phyloP scores from a whole-genome alignment of 257 asterid genomes.

The Solanum paucissectum region DNA sequence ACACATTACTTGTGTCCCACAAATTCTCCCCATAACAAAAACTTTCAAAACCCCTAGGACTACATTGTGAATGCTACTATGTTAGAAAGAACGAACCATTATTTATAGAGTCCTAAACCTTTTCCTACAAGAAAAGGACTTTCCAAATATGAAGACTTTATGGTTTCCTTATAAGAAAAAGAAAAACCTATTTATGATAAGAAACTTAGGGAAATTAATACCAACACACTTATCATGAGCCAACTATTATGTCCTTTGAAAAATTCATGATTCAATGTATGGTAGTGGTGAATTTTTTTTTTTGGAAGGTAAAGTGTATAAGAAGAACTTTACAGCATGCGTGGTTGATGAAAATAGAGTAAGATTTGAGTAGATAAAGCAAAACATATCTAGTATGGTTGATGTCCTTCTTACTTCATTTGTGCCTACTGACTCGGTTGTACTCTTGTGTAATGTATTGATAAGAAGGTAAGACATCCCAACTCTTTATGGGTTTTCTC shows the following conservation, averaged over 20 bases:
- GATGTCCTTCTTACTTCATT: conserved; percentile 61
- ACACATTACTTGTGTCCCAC: too few relatives aligned
- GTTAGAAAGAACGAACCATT: too few relatives aligned
- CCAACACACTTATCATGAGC: conserved; percentile 38
- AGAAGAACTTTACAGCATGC: conserved; percentile 62
- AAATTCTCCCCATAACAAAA: too few relatives aligned
- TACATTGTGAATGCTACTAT: too few relatives aligned
- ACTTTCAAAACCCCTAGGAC: too few relatives aligned
- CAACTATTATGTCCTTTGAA: conserved; percentile 50
- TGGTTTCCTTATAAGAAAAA: too few relatives aligned
- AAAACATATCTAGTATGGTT: conserved; percentile 53
- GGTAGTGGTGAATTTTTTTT: conserved; percentile 48
- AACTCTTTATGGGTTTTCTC: neutral
- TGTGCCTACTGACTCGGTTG: conserved; percentile 66
- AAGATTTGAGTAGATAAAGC: conserved; percentile 72
- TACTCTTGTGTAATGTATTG: conserved; percentile 71
- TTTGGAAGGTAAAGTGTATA: conserved; percentile 86
- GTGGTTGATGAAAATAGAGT: conserved; percentile 72
- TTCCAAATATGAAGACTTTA: conserved; percentile 20
- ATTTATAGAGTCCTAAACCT: too few relatives aligned
- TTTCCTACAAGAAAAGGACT: too few relatives aligned
- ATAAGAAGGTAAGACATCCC: conserved; percentile 53
- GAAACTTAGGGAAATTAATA: too few relatives aligned
- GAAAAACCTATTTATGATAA: too few relatives aligned
- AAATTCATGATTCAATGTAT: conserved; percentile 79